Evolutionary conservation across 257 asterid species (phyloP), one percentile per base, ranked within the genome.

Genomic region (Asclepias syriaca): DNA sequence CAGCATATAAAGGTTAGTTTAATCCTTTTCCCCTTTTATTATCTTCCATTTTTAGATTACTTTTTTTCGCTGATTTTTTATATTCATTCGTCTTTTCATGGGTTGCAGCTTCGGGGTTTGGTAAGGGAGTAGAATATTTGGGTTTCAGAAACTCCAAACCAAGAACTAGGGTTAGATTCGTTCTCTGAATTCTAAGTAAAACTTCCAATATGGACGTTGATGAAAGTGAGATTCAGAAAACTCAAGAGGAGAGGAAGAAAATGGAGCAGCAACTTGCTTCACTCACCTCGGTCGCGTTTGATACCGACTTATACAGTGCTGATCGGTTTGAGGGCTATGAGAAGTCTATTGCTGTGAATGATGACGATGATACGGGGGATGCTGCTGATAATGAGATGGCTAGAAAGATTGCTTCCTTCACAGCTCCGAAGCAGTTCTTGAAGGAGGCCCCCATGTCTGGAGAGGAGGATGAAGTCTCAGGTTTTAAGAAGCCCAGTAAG

Each of bases 211-310:
- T 86, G 90, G 93, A 86, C 6, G 80, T 40, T n/a, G 91, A 87
- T 49, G 14, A 67, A 1, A 55, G 32, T 71, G 98, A 93, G 91
- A 88, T 90, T 78, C 92, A 81, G 82, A 87, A 21, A 81, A 77
- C 84, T 45, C 87, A 87, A 37, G 97, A 87, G 58, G 98, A 93
- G 87, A 88, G 95, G 82, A 85, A 87, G 75, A 88, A 89, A 73
- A 85, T 91, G 98, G 98, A 91, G 86, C 88, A 90, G 71, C 91
- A 91, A 80, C 75, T 94, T 29, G 97, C 98, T 5, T 85, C 96
- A 12, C 86, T 89, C 29, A 81, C 72, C 69, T 81, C 96, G 9
- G 83, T 92, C 22, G 86, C 88, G 5, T 93, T 84, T 65, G 98
- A 93, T 82, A 88, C 84, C 15, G 97, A 93, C 43, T 83, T 89